Percentiles rank a stretch among this genome's conserved stretches.
These are phyloP conservation scores for Rhizopogon vulgaris DNA, from an alignment of 768 basidiomycete genomes.

Conservation along the genomic window DNA sequence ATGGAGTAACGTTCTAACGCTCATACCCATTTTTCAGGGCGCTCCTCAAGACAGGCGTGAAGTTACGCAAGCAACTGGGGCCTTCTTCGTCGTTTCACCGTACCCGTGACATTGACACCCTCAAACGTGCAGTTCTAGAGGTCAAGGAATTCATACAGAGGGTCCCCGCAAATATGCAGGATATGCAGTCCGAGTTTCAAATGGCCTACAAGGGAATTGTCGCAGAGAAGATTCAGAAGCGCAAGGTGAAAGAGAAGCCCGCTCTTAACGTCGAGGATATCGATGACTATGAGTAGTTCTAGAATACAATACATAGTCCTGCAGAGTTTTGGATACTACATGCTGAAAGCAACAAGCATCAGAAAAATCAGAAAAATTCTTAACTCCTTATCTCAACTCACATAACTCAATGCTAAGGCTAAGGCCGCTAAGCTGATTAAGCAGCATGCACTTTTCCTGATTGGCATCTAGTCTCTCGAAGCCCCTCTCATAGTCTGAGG, in stretches of 20 bases:
- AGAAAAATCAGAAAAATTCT: too few relatives aligned
- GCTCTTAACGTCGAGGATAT: constrained; percentile 21
- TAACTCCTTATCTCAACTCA: too few relatives aligned
- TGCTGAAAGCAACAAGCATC: too few relatives aligned
- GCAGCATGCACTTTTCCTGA: too few relatives aligned
- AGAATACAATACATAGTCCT: background rate
- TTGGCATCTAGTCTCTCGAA: constrained; percentile 8
- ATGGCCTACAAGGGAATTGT: constrained; percentile 31
- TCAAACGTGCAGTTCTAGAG: constrained; percentile 23
- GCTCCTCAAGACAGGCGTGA: constrained; percentile 18
- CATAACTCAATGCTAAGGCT: too few relatives aligned
- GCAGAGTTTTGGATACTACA: too few relatives aligned
- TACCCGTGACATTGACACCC: constrained; percentile 12
- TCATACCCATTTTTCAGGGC: constrained; percentile 12
- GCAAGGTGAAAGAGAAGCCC: constrained; percentile 13
- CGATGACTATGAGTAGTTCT: background rate
- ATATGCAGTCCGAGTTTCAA: constrained; percentile 19
- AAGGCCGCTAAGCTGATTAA: too few relatives aligned
- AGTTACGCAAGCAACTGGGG: constrained; percentile 25
- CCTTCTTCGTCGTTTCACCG: constrained; percentile 26
- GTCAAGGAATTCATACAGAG: constrained; percentile 22
- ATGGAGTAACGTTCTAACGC: background rate
- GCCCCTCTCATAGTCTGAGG: constrained; percentile 16
- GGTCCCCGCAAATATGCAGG: constrained; percentile 16
- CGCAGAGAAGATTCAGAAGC: constrained; percentile 1